Evolutionary conservation across 768 basidiomycete species (phyloP).

Genomic region (Psilocybe cubensis): DNA sequence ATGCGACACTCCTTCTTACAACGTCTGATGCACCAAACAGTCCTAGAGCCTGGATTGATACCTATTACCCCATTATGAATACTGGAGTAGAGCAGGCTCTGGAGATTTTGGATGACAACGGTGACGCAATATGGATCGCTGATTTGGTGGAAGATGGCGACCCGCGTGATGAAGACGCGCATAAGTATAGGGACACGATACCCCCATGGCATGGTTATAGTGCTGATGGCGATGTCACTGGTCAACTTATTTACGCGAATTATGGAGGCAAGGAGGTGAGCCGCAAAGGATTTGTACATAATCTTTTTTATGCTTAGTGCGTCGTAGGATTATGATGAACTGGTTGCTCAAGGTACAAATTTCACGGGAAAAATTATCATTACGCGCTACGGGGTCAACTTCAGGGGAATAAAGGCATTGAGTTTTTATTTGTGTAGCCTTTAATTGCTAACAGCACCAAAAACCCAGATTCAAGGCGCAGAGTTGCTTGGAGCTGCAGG

Average conservation of each 20-base stretch:
- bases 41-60: slow-evolving; percentile 81
- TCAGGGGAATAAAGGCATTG: slow-evolving; percentile 88
- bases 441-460: slow-evolving; percentile 9
- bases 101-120: slow-evolving; percentile 63
- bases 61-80: slow-evolving; percentile 89
- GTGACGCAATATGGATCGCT: slow-evolving; percentile 64
- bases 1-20: slow-evolving; percentile 63
- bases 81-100: slow-evolving; percentile 71
- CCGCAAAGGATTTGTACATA: neutral
- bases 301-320: neutral
- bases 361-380: slow-evolving; percentile 81
- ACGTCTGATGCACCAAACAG: slow-evolving; percentile 40
- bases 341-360: slow-evolving; percentile 67
- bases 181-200: slow-evolving; percentile 65
- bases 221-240: slow-evolving; percentile 72
- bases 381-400: slow-evolving; percentile 73
- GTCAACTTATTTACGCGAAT: slow-evolving; percentile 75
- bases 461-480: slow-evolving; percentile 71
- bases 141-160: slow-evolving; percentile 74
- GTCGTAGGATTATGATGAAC: slow-evolving; percentile 49
- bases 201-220: slow-evolving; percentile 90
- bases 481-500: slow-evolving; percentile 83
- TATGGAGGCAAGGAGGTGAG: slow-evolving; percentile 70
- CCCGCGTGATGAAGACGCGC: slow-evolving; percentile 72
- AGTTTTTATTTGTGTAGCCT: neutral